Conservation (phyloP, 768 basidiomycete genomes). For the Panus rudis region DNA sequence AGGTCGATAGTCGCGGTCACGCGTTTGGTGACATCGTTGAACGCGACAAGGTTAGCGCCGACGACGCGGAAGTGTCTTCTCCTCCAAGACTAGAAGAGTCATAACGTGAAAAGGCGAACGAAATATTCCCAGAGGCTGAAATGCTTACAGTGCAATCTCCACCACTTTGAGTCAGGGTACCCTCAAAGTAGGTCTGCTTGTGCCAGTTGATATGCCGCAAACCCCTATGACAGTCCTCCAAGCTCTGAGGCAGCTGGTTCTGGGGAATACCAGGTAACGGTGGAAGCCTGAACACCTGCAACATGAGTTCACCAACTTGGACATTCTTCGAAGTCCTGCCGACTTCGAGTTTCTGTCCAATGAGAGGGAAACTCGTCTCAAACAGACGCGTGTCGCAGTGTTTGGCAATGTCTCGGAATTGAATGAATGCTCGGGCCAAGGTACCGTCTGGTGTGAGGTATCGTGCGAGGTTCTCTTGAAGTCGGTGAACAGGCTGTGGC, state of each 20-base stretch:
- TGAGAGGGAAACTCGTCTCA: constrained; percentile 76
- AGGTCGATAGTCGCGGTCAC: constrained; percentile 87
- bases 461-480: constrained; percentile 72
- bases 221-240: constrained; percentile 89
- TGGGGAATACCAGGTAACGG: constrained; percentile 76
- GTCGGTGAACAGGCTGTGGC: constrained; percentile 28
- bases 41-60: constrained; percentile 81
- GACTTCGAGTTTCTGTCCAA: constrained; percentile 61
- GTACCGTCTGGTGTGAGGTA: constrained; percentile 84
- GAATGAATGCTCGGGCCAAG: constrained; percentile 79
- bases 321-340: constrained; percentile 53
- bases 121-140: no score
- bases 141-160: constrained; percentile 85
- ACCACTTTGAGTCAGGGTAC: constrained; percentile 85
- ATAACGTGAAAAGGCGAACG: not conserved
- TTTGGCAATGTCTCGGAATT: constrained; percentile 79
- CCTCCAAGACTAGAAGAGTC: constrained; percentile 58
- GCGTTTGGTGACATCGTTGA: constrained; percentile 89
- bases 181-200: constrained; percentile 90
- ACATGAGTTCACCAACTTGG: constrained; percentile 79
- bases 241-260: constrained; percentile 78
- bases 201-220: constrained; percentile 90
- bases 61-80: constrained; percentile 79
- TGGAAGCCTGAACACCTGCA: constrained; percentile 88
- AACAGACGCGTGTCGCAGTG: constrained; percentile 82